Evolutionary conservation across 2,329 filamentous ascomycete genomes (phyloP).

Genomic region (Aureobasidium mangrovei): DNA sequence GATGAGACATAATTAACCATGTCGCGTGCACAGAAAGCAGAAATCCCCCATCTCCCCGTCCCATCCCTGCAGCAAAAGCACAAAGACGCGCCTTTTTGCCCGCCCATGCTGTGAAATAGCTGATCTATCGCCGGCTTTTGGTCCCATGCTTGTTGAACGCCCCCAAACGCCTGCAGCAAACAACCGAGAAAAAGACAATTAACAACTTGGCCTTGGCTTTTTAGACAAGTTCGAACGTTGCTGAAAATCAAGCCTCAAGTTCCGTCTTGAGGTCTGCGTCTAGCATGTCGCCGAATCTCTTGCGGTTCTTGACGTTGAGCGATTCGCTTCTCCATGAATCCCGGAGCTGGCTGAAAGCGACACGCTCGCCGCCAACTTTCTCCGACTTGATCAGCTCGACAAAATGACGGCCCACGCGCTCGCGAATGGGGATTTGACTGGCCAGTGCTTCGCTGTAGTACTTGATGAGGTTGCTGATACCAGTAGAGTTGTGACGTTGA

Average conservation of each 20-base stretch:
- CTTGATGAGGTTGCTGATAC: slow-evolving; percentile 54
- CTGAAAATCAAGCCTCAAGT: slow-evolving; percentile 6
- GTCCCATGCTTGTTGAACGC: slow-evolving; percentile 4
- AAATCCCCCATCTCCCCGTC: background rate
- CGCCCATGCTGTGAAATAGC: slow-evolving; percentile 10
- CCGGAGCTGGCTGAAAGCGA: slow-evolving; percentile 44
- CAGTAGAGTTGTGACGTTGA: slow-evolving; percentile 43
- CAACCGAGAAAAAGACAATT: background rate
- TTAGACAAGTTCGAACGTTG: background rate
- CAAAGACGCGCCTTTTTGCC: slow-evolving; percentile 10
- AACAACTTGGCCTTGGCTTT: background rate
- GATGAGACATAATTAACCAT: slow-evolving; percentile 1
- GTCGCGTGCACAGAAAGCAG: slow-evolving; percentile 10
- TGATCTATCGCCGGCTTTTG: slow-evolving; percentile 11
- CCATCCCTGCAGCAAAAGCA: slow-evolving; percentile 11
- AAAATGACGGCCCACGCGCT: slow-evolving; percentile 47
- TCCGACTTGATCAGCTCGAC: slow-evolving; percentile 46
- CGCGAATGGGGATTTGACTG: slow-evolving; percentile 43
- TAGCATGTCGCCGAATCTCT: slow-evolving; percentile 46
- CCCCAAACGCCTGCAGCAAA: slow-evolving; percentile 1
- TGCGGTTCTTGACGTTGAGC: slow-evolving; percentile 48
- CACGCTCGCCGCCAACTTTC: slow-evolving; percentile 30
- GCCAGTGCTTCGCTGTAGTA: slow-evolving; percentile 55
- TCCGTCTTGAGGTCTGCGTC: slow-evolving; percentile 24
- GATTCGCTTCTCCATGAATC: slow-evolving; percentile 46